phyloP scores from a whole-genome alignment of 2,329 filamentous ascomycete species.

The Pseudocercospora pini-densiflorae region DNA sequence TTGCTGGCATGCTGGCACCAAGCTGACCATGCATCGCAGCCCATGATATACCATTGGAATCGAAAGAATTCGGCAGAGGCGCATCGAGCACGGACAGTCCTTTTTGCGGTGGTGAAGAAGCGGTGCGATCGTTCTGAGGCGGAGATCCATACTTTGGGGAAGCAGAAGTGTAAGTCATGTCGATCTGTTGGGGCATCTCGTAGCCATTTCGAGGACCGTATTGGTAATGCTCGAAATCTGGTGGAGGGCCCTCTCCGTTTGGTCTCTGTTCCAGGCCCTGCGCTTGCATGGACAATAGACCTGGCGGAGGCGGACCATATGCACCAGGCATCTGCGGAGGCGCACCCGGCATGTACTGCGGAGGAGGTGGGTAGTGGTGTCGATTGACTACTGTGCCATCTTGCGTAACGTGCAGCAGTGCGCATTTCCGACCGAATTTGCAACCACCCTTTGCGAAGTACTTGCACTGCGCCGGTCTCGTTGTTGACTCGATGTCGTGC shows the following conservation, averaged over 20 bases:
- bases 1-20: constrained; percentile 88
- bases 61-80: constrained; percentile 90
- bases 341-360: constrained; percentile 26
- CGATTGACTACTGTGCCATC: constrained; percentile 91
- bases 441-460: constrained; percentile 99
- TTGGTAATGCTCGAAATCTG: constrained; percentile 36
- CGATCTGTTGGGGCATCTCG: constrained; percentile 47
- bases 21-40: constrained; percentile 79
- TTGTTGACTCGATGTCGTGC: constrained; percentile 83
- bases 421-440: constrained; percentile 98
- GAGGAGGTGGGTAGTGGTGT: constrained; percentile 35
- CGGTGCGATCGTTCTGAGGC: constrained; percentile 75
- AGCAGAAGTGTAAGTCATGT: constrained; percentile 61
- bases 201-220: constrained; percentile 35
- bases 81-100: constrained; percentile 92
- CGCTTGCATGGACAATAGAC: constrained; percentile 42
- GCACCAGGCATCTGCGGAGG: constrained; percentile 22
- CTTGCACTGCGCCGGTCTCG: constrained; percentile 90
- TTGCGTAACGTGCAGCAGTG: constrained; percentile 91
- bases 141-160: constrained; percentile 81
- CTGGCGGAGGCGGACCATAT: constrained; percentile 36
- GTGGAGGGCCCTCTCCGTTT: constrained; percentile 30
- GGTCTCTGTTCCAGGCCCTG: constrained; percentile 37
- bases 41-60: constrained; percentile 92
- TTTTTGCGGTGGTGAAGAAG: constrained; percentile 69